phyloP scores from a whole-genome alignment of 2,329 filamentous ascomycete genomes.

The Trichoderma asperellum region DNA sequence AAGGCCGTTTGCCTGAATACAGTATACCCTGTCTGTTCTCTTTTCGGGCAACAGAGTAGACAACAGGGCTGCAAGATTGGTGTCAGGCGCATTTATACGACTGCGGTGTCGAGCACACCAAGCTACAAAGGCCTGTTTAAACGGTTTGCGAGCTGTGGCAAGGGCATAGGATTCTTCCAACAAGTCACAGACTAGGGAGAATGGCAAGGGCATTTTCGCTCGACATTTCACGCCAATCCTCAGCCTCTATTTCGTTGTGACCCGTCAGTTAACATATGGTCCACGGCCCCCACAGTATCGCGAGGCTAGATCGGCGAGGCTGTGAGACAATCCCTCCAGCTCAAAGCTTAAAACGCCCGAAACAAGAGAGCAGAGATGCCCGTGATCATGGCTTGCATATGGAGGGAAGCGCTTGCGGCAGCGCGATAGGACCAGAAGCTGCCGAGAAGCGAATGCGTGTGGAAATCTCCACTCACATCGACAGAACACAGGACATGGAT shows the following conservation, averaged over 20 bases:
- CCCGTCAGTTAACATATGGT: neutral
- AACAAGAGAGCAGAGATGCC: slow-evolving; percentile 4
- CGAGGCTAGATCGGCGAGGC: slow-evolving; percentile 19
- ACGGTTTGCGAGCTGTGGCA: slow-evolving; percentile 40
- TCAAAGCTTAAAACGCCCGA: neutral
- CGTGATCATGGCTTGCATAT: slow-evolving; percentile 21
- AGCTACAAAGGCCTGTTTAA: slow-evolving; percentile 49
- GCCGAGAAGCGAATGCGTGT: slow-evolving; percentile 9
- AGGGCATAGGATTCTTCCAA: slow-evolving; percentile 67
- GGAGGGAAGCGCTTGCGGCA: slow-evolving; percentile 2
- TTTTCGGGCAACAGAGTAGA: slow-evolving; percentile 77
- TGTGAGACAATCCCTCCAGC: slow-evolving; percentile 15
- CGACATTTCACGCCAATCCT: neutral
- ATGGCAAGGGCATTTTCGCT: slow-evolving; percentile 63
- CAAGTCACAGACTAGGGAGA: slow-evolving; percentile 73
- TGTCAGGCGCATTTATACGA: slow-evolving; percentile 59
- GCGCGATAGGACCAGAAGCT: slow-evolving; percentile 15
- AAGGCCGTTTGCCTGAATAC: slow-evolving; percentile 64
- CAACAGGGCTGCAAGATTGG: slow-evolving; percentile 66
- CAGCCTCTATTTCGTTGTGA: neutral
- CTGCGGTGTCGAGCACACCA: slow-evolving; percentile 73
- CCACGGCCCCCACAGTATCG: neutral
- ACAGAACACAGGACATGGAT: neutral
- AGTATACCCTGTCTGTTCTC: slow-evolving; percentile 77
- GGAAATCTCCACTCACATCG: slow-evolving; percentile 19